Conservation (phyloP, 805 yeast genomes). For the Saccharomycopsis capsularis region DNA sequence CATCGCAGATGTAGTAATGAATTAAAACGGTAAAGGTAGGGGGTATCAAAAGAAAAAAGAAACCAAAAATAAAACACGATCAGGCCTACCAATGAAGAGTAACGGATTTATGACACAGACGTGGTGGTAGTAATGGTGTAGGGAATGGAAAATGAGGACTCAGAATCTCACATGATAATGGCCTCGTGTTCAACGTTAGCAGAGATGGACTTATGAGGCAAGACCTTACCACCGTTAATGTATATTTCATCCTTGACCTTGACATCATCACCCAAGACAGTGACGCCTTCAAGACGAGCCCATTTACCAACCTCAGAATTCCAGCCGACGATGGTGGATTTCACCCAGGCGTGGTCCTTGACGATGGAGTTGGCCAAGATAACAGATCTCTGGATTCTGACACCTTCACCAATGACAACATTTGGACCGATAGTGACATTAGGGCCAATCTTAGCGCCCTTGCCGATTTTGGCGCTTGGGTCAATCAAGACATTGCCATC, state of each 20-base stretch:
- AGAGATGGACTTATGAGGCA: constrained; percentile 96
- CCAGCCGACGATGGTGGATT: constrained; percentile 98
- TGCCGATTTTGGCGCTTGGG: constrained; percentile 89
- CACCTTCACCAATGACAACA: constrained; percentile 95
- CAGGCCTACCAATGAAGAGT: too few relatives aligned
- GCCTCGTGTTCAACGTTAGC: constrained; percentile 96
- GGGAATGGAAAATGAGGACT: not conserved
- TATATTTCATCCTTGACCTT: constrained; percentile 97
- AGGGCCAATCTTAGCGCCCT: constrained; percentile 95
- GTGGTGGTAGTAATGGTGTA: too few relatives aligned
- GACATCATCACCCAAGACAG: constrained; percentile 98
- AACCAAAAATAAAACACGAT: too few relatives aligned
- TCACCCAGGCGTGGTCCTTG: constrained; percentile 97
- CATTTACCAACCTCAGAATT: constrained; percentile 95
- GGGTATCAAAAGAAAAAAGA: too few relatives aligned
- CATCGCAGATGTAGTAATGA: too few relatives aligned
- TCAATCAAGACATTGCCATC: constrained; percentile 93
- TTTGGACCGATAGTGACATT: constrained; percentile 97
- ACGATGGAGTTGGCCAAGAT: constrained; percentile 84
- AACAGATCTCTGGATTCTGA: constrained; percentile 93
- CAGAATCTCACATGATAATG: constrained; percentile 75
- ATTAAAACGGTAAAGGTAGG: too few relatives aligned
- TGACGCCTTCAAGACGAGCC: constrained; percentile 97
- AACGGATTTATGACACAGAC: too few relatives aligned
- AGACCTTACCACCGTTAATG: constrained; percentile 98